Conservation (phyloP, 192 early-diverging fungal genomes). For the Coemansia reversa region DNA sequence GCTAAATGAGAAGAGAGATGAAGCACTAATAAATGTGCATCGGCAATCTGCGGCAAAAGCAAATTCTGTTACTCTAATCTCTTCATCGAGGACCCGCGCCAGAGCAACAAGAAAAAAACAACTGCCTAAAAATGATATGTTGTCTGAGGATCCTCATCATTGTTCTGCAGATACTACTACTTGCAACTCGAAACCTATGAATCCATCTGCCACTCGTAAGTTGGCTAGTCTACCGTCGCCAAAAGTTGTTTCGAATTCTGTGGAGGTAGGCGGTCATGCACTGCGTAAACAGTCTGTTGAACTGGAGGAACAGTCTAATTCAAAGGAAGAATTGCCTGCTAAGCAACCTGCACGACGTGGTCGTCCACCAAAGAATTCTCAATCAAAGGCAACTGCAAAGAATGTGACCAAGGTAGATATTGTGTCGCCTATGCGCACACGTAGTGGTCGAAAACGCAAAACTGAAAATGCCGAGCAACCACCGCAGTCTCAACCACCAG, state of each 20-base stretch:
- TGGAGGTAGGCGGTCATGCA: constrained; percentile 8
- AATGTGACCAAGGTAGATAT: not conserved
- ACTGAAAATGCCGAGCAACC: not conserved
- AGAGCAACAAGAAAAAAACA: not conserved
- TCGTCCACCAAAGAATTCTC: constrained; percentile 3
- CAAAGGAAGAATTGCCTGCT: not conserved
- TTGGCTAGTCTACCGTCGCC: not conserved
- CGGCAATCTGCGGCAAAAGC: no score
- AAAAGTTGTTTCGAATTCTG: not conserved
- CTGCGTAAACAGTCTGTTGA: constrained; percentile 3
- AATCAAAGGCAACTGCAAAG: not conserved
- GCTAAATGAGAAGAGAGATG: no score
- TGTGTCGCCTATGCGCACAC: not conserved
- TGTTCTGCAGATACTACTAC: no score
- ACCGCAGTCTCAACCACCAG: not conserved
- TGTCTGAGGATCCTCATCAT: no score
- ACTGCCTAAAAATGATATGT: no score
- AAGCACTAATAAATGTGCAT: not conserved
- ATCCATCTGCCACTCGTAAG: constrained; percentile 1
- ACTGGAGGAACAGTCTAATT: not conserved
- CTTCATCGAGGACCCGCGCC: constrained; percentile 6
- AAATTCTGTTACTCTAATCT: not conserved
- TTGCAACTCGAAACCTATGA: not conserved
- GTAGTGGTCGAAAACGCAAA: not conserved
- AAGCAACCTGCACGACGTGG: constrained; percentile 6